Conservation (phyloP, 306 rosid species). For the Adenanthera pavonina region DNA sequence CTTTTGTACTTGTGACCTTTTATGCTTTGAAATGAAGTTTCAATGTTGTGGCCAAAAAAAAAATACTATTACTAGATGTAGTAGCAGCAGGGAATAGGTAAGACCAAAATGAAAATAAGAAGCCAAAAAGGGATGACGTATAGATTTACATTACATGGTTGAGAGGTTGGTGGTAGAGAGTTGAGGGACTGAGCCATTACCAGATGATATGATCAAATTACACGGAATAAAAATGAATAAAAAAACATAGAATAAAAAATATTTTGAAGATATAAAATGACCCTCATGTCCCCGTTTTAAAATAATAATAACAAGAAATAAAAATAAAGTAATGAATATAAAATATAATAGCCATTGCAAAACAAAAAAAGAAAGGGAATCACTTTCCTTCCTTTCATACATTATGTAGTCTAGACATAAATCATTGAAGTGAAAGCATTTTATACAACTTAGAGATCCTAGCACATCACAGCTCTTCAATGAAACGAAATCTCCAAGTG, state of each 20-base stretch:
- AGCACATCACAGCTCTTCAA: slow-evolving; percentile 16
- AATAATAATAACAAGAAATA: too few relatives aligned
- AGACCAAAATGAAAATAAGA: neutral
- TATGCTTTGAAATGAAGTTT: too few relatives aligned
- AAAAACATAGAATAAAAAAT: neutral
- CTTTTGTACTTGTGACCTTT: too few relatives aligned
- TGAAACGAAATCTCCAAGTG: slow-evolving; percentile 16
- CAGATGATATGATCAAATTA: neutral
- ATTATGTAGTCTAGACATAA: slow-evolving; percentile 9
- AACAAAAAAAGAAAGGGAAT: neutral
- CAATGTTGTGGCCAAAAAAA: too few relatives aligned
- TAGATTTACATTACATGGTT: neutral
- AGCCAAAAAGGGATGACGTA: neutral
- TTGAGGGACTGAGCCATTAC: too few relatives aligned
- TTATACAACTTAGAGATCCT: slow-evolving; percentile 16
- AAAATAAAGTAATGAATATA: too few relatives aligned
- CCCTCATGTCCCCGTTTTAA: too few relatives aligned
- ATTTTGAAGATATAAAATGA: too few relatives aligned
- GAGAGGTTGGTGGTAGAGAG: too few relatives aligned
- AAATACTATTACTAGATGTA: neutral
- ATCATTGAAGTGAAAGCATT: slow-evolving; percentile 20
- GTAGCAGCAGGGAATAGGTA: neutral
- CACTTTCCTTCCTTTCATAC: neutral
- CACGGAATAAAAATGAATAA: neutral
- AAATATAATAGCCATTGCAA: neutral